Evolutionary conservation across 345 rosid species (phyloP).

Genomic region (Rubroshorea leprosula): DNA sequence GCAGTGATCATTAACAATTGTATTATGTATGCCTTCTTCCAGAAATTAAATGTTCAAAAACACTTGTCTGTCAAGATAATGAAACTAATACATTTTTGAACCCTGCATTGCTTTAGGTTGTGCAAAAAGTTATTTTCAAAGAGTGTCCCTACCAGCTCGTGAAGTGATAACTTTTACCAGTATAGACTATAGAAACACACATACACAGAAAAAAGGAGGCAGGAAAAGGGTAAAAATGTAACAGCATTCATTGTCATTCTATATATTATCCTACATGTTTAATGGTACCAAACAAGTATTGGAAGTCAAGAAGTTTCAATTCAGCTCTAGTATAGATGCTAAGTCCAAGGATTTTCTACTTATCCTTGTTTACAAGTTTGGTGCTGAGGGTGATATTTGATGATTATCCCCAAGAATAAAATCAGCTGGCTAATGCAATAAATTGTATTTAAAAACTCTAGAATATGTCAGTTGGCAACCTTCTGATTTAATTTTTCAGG

Average conservation of each 20-base stretch:
- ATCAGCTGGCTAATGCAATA: constrained; percentile 12
- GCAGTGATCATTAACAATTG: background rate
- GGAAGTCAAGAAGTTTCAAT: constrained; percentile 2
- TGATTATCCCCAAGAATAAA: constrained; percentile 22
- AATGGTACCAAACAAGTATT: background rate
- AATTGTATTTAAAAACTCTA: constrained; percentile 18
- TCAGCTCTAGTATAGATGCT: too few relatives aligned
- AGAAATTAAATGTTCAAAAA: constrained; percentile 6
- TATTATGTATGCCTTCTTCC: background rate
- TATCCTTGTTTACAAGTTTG: too few relatives aligned
- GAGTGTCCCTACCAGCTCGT: background rate
- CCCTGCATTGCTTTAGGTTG: background rate
- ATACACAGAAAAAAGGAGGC: background rate
- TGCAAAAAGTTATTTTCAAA: background rate
- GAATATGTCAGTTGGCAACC: constrained; percentile 23
- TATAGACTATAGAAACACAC: too few relatives aligned
- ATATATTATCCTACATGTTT: constrained; percentile 12
- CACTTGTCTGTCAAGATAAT: constrained; percentile 11
- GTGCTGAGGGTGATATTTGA: constrained; percentile 16
- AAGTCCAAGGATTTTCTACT: constrained; percentile 20
- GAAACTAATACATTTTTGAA: background rate
- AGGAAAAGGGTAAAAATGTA: background rate
- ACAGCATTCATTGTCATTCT: constrained; percentile 2
- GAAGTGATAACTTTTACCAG: background rate
- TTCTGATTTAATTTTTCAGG: constrained; percentile 16